Evolutionary conservation across 257 asterid genomes (phyloP).

Genomic region (Nicotiana sylvestris): DNA sequence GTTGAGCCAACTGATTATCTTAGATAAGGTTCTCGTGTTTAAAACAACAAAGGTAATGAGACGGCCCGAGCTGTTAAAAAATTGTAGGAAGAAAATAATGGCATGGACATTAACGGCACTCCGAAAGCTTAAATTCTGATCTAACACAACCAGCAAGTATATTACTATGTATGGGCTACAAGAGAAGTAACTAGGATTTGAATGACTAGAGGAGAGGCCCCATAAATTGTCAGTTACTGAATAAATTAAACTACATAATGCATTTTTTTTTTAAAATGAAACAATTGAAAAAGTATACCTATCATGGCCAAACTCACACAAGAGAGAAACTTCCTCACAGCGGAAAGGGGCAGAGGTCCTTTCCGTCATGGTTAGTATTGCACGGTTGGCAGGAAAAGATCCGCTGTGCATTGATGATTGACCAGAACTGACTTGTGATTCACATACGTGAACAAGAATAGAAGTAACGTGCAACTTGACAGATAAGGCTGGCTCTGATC

Average conservation of each 20-base stretch:
- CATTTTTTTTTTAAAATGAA: not conserved
- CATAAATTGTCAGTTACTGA: not conserved
- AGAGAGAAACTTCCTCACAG: constrained; percentile 81
- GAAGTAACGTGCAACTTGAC: constrained; percentile 73
- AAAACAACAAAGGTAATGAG: not conserved
- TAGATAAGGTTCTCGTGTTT: not conserved
- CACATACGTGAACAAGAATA: constrained; percentile 55
- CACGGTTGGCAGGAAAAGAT: constrained; percentile 37
- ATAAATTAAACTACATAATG: not conserved
- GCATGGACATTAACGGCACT: not conserved
- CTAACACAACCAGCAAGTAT: not conserved
- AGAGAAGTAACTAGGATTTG: not conserved
- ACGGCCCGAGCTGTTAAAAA: not conserved
- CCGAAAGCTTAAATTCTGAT: not conserved
- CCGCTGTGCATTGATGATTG: constrained; percentile 44
- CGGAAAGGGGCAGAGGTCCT: constrained; percentile 67
- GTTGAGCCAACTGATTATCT: not conserved
- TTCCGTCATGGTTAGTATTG: constrained; percentile 29
- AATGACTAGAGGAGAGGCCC: not conserved
- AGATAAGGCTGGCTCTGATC: constrained; percentile 67
- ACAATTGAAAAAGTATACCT: constrained; percentile 43
- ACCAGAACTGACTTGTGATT: constrained; percentile 46
- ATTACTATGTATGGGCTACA: not conserved
- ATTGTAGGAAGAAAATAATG: not conserved
- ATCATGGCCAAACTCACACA: constrained; percentile 84